Base-by-base conservation (phyloP, 2,329 filamentous ascomycete genomes). In the Pseudogymnoascus sp. region DNA sequence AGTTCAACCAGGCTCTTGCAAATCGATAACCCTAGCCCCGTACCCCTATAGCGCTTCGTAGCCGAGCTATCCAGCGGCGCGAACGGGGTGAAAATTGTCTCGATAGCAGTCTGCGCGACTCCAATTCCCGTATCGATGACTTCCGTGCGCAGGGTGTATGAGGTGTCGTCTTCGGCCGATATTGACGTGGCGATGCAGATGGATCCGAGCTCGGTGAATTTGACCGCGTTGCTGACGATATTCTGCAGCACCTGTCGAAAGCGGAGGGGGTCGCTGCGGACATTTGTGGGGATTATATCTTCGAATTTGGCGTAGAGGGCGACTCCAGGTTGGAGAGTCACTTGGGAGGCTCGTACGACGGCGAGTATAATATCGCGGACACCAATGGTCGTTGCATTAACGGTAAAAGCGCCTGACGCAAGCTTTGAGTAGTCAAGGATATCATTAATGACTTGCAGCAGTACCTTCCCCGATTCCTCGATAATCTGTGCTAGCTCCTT, bases 401-500 rank as follows among this genome's bases (percentile, higher is more conserved):
- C 94, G 37, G 96, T 91, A 93, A 97, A 97, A 64, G 94, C 86
- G 73, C 95, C 92, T 41, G 94, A 94, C 76, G 97, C 94, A 68
- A 99, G 88, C 80, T 89, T 89, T 65, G 85, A 88, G 68, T 88
- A 74, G 79, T 89, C 86, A 66, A 89, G 73, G 70, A 89, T 89
- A 70, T 89, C 86, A 73, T 99, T 93, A 71, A 99, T 97, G 68
- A 99, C 97, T 58, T 93, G 97, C 70, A 99, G 78, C 69, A 99
- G 78, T 76, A 93, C 96, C 77, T 97, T 97, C 67, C 93, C 94
- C 67, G 97, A 80, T 71, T 95, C 96, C 76, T 97, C 93, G 68
- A 99, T 93, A 70, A 97, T 96, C 69, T 97, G 97, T 74, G 97
- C 79, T 93, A 97, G 97, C 77, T 99, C 94, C 68, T 94, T 87